These are phyloP conservation scores for Cordyceps cateniannulata DNA, from an alignment of 2,329 filamentous ascomycete species.

Conservation along the genomic window DNA sequence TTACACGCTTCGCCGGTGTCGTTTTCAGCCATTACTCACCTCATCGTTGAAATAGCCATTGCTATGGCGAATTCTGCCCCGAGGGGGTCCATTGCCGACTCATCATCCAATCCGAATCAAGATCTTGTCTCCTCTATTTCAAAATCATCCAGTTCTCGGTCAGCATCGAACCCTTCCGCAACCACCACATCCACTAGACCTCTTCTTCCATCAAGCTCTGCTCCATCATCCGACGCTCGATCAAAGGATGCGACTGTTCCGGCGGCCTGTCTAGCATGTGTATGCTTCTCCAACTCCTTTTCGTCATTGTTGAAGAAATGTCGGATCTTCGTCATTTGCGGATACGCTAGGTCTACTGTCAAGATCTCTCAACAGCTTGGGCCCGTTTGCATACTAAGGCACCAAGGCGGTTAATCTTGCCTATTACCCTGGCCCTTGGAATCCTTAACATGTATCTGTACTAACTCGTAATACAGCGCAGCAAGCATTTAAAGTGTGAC, in stretches of 20 bases:
- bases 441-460: not conserved
- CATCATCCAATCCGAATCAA: not conserved
- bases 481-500: slow-evolving; percentile 71
- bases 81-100: not conserved
- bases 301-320: not conserved
- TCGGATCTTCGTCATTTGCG: not conserved
- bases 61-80: slow-evolving; percentile 7
- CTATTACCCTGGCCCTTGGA: not conserved
- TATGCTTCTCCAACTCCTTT: slow-evolving; percentile 29
- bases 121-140: not conserved
- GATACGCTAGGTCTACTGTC: slow-evolving; percentile 13
- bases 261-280: slow-evolving; percentile 50
- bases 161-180: not conserved
- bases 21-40: not conserved
- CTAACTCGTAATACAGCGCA: slow-evolving; percentile 33
- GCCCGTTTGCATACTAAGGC: not conserved
- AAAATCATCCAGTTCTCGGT: not conserved
- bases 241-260: slow-evolving; percentile 32
- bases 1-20: not conserved
- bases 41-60: not conserved
- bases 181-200: slow-evolving; percentile 2
- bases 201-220: slow-evolving; percentile 19
- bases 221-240: slow-evolving; percentile 15
- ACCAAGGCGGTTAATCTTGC: not conserved
- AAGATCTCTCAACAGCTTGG: not conserved